phyloP scores from a whole-genome alignment of 2,329 filamentous ascomycete species.

The Gaeumannomyces tritici region DNA sequence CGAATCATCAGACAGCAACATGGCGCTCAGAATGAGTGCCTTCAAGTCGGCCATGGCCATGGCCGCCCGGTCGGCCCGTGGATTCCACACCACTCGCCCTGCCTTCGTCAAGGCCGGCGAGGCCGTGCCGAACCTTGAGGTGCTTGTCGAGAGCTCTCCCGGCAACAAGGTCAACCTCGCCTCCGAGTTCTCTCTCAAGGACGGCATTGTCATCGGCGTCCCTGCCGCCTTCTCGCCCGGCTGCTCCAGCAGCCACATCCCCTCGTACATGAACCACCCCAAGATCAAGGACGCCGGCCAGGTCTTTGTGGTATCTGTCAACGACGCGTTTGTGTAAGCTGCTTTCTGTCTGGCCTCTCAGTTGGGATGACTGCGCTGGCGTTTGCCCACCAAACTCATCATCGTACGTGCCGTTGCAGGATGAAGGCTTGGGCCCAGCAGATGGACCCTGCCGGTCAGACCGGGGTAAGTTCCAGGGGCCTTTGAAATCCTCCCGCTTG shows the following conservation, averaged over 20 bases:
- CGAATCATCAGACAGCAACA: neutral
- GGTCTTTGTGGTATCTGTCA: constrained; percentile 86
- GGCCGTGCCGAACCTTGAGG: constrained; percentile 64
- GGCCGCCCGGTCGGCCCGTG: constrained; percentile 8
- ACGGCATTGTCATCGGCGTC: constrained; percentile 77
- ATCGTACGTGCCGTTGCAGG: constrained; percentile 28
- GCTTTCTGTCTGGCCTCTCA: neutral
- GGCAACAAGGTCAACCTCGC: constrained; percentile 86
- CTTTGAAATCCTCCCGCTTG: neutral
- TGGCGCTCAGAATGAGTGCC: constrained; percentile 1
- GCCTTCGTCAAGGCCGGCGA: constrained; percentile 69
- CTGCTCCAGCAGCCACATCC: constrained; percentile 61
- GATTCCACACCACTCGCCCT: constrained; percentile 56
- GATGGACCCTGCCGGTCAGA: constrained; percentile 65
- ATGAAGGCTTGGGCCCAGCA: constrained; percentile 83
- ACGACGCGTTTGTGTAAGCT: constrained; percentile 86
- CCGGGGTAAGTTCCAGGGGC: constrained; percentile 52
- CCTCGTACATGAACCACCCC: constrained; percentile 74
- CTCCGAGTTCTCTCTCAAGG: constrained; percentile 59
- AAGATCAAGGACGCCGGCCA: constrained; percentile 70
- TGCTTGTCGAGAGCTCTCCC: constrained; percentile 76
- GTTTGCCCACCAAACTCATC: neutral
- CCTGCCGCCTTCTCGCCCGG: constrained; percentile 63
- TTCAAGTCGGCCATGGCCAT: constrained; percentile 2
- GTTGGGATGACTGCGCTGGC: neutral